These are phyloP conservation scores for Acrocalymma vagum DNA, from an alignment of 2,329 filamentous ascomycete species.

Conservation along the genomic window DNA sequence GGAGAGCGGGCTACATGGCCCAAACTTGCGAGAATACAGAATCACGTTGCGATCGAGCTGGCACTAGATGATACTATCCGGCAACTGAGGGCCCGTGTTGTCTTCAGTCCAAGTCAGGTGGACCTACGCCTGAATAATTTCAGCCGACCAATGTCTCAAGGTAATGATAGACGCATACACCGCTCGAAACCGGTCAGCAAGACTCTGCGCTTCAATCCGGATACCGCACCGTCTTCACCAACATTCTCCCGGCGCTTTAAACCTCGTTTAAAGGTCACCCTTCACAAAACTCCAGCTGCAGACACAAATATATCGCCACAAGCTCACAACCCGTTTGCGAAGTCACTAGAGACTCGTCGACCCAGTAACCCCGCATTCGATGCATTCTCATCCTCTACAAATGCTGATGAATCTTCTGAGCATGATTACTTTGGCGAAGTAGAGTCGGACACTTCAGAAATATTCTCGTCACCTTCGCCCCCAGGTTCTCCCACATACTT, in stretches of 20 bases:
- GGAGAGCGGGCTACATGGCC: constrained; percentile 94
- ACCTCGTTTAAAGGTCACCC: constrained; percentile 8
- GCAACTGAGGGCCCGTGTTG: constrained; percentile 70
- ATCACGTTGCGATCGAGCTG: constrained; percentile 88
- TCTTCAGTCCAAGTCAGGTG: constrained; percentile 72
- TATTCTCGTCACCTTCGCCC: constrained; percentile 42
- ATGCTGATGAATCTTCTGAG: constrained; percentile 38
- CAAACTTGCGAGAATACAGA: constrained; percentile 82
- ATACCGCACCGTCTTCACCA: constrained; percentile 28
- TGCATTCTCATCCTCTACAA: constrained; percentile 39
- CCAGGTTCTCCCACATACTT: constrained; percentile 31
- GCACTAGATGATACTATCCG: constrained; percentile 81
- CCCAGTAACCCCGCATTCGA: constrained; percentile 18
- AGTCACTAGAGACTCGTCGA: constrained; percentile 10
- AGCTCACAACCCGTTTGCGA: constrained; percentile 13
- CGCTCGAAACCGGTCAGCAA: constrained; percentile 30
- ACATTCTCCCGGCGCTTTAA: constrained; percentile 18
- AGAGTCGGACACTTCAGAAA: constrained; percentile 42
- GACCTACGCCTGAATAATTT: constrained; percentile 35
- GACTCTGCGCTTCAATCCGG: constrained; percentile 26
- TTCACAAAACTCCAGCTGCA: constrained; percentile 14
- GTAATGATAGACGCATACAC: constrained; percentile 22
- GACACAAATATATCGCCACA: constrained; percentile 19
- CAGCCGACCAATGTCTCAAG: constrained; percentile 34
- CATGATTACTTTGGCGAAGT: constrained; percentile 38